phyloP scores from a whole-genome alignment of 176 grass and related monocot genomes.

The Ampelocalamus luodianensis region DNA sequence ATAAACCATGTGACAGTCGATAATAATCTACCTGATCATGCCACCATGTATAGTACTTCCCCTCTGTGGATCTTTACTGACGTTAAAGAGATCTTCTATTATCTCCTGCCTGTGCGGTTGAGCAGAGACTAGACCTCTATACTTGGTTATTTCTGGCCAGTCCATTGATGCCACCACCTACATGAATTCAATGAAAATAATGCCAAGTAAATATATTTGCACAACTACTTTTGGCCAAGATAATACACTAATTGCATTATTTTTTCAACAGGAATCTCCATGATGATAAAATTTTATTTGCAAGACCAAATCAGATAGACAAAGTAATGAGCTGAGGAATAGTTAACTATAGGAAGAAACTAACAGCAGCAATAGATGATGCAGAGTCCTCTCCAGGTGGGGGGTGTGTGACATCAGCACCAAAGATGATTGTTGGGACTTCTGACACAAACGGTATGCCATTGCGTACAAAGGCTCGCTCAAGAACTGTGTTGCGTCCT shows the following conservation, averaged over 20 bases:
- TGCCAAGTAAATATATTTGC: background rate
- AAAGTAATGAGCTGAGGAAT: background rate
- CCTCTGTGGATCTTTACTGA: slow-evolving; percentile 42
- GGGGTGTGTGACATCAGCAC: slow-evolving; percentile 79
- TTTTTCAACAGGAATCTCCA: background rate
- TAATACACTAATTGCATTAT: background rate
- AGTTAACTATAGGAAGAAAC: slow-evolving; percentile 11
- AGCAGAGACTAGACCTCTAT: slow-evolving; percentile 65
- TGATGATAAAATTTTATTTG: background rate
- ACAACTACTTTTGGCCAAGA: background rate
- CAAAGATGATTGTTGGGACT: slow-evolving; percentile 74
- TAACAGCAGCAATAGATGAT: slow-evolving; percentile 82
- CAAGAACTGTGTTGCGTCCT: slow-evolving; percentile 76
- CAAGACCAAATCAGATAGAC: background rate
- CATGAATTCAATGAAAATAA: slow-evolving; percentile 7
- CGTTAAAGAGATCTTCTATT: slow-evolving; percentile 59
- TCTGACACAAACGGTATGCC: slow-evolving; percentile 66
- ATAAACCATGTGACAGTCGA: background rate
- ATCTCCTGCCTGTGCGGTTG: slow-evolving; percentile 64
- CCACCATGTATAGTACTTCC: slow-evolving; percentile 30
- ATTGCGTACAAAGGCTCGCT: slow-evolving; percentile 51
- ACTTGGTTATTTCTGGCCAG: slow-evolving; percentile 75
- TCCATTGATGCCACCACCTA: slow-evolving; percentile 82
- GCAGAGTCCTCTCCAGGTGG: slow-evolving; percentile 79
- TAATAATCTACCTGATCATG: slow-evolving; percentile 54